Conservation (phyloP, 345 rosid genomes). For the Barbarea vulgaris region DNA sequence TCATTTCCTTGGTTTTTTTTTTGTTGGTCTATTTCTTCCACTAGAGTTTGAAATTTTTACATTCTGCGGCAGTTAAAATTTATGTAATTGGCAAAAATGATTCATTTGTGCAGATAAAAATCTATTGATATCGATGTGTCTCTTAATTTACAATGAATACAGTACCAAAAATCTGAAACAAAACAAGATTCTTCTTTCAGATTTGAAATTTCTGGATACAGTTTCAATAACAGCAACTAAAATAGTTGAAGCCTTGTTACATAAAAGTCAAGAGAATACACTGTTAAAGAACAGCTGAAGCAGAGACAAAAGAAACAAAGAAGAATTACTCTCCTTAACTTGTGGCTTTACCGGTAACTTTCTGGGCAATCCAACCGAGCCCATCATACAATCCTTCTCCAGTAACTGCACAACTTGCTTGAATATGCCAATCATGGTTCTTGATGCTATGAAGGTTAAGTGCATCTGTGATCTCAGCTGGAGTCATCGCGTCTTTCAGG, state of each 20-base stretch:
- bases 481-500: conserved; percentile 90
- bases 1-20: background rate
- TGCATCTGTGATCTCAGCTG: conserved; percentile 81
- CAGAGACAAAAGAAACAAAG: conserved; percentile 7
- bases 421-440: conserved; percentile 98
- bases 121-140: conserved; percentile 10
- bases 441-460: conserved; percentile 91
- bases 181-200: conserved; percentile 23
- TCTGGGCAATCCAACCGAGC: conserved; percentile 88
- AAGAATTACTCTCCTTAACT: conserved; percentile 32
- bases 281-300: conserved; percentile 15
- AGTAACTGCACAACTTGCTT: conserved; percentile 86
- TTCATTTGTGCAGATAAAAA: conserved; percentile 40
- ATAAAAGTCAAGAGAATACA: conserved; percentile 13
- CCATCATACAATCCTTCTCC: conserved; percentile 90
- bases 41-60: conserved; percentile 33
- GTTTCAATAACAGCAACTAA: conserved; percentile 12
- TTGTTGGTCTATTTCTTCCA: background rate
- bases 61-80: conserved; percentile 16
- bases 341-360: conserved; percentile 75
- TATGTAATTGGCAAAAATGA: conserved; percentile 30
- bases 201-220: conserved; percentile 13
- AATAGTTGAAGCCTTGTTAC: conserved; percentile 6
- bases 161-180: conserved; percentile 14
- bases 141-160: conserved; percentile 20